Evolutionary conservation across 2,329 filamentous ascomycete species (phyloP), one percentile per base, ranked within the genome.

Genomic region (Ophiostoma montium): DNA sequence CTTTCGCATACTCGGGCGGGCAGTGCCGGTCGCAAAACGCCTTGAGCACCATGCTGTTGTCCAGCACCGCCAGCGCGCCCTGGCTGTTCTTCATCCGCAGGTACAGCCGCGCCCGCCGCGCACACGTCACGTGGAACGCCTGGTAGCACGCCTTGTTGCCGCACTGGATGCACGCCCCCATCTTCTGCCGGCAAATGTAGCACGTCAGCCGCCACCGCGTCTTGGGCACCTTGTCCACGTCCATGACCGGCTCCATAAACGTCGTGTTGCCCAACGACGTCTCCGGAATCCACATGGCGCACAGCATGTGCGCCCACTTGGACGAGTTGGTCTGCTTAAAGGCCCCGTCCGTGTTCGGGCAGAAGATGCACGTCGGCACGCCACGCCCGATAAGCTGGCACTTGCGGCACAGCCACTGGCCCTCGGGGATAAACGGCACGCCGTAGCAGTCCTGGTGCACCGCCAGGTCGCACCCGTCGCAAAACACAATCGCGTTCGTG

Each of bases 391-490:
- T 90, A 53, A 95, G 74, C 67, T 95, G 89, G 67, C 92, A 98
- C 66, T 95, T 95, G 50, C 92, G 79, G 67, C 92, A 98, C 44
- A 95, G 76, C 92, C 92, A 98, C 65, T 98, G 92, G 16, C 92
- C 92, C 67, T 98, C 92, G 2, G 92, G 92, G 56, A 98, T 98
- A 64, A 95, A 98, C 1, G 92, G 92, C 43, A 98, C 92, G 50
- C 92, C 92, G 62, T 98, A 98, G 65, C 92, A 98, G 68, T 98
- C 92, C 64, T 98, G 92, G 65, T 98, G 92, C 10, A 98, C 92
- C 3, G 92, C 92, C 47, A 98, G 71, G 65, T 98, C 94, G 65
- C 92, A 98, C 3, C 92, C 92, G 62, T 98, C 92, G 63, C 92
- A 98, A 62, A 98, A 98, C 19, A 98, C 92, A 60, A 98, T 98